Evolutionary conservation across 2,329 filamentous ascomycete species (phyloP).

Genomic region (Diaporthe eres): DNA sequence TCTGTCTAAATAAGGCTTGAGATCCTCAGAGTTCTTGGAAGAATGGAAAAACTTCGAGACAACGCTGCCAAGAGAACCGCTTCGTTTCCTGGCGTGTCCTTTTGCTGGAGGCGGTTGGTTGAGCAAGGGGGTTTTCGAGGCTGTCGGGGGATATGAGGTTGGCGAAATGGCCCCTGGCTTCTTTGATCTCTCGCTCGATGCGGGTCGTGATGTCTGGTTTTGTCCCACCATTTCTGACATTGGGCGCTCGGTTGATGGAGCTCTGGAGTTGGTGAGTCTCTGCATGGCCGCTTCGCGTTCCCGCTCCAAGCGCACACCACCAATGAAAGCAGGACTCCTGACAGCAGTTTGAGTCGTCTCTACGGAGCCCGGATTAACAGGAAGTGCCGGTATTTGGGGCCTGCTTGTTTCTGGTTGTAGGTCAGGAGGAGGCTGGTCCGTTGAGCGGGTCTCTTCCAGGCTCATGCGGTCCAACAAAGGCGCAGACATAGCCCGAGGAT

Average conservation of each 20-base stretch:
- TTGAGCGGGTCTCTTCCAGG: constrained; percentile 16
- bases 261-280: constrained; percentile 37
- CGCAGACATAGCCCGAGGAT: constrained; percentile 35
- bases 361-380: constrained; percentile 19
- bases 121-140: constrained; percentile 40
- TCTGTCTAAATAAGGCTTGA: constrained; percentile 28
- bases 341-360: constrained; percentile 26
- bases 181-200: constrained; percentile 30
- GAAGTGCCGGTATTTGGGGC: constrained; percentile 5
- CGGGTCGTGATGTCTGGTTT: constrained; percentile 6
- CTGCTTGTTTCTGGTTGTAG: background rate
- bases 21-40: constrained; percentile 28
- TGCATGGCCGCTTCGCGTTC: constrained; percentile 53
- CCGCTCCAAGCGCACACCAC: constrained; percentile 59
- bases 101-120: constrained; percentile 30
- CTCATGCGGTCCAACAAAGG: constrained; percentile 37
- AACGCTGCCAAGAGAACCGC: constrained; percentile 32
- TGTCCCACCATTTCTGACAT: constrained; percentile 23
- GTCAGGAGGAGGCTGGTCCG: constrained; percentile 46
- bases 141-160: constrained; percentile 39
- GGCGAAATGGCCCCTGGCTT: constrained; percentile 37
- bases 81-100: constrained; percentile 34
- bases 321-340: constrained; percentile 54
- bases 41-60: constrained; percentile 40
- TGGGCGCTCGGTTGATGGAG: constrained; percentile 34